Evolutionary conservation across 2,329 filamentous ascomycete species (phyloP), one percentile per base, ranked within the genome.

Genomic region (Penicillium capsulatum): DNA sequence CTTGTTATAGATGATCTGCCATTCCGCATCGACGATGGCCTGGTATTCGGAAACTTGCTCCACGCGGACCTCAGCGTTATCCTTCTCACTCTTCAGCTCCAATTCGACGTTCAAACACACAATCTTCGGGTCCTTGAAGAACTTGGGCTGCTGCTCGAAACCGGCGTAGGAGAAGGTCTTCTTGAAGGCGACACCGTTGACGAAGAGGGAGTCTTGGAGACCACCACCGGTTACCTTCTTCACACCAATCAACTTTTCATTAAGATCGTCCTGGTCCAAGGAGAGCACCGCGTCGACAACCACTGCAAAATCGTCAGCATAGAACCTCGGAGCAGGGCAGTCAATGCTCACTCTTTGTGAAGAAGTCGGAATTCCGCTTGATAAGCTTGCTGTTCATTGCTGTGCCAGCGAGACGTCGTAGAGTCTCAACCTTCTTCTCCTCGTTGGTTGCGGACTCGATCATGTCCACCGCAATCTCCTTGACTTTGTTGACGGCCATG

Each of bases 361-460:
- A 98, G 70, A 97, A 98, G 3, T 81, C 80, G 20, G 92, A 86
- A 72, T 98, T 97, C 60, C 91, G 80, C 79, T 97, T 94, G 65
- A 98, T 97, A 57, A 98, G 76, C 76, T 98, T 98, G 79, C 90
- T 96, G 68, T 90, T 97, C 92, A 98, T 98, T 55, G 92, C 92
- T 17, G 92, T 98, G 24, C 80, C 88, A 19, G 92, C 92, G 56
- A 98, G 75, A 71, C 95, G 94, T 65, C 75, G 71, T 45, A 98
- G 77, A 29, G 90, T 97, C 57, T 96, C 90, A 55, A 86, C 81
- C 69, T 84, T 85, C 72, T 91, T 94, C 48, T 79, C 80, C 68
- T 94, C 88, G 69, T 86, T 91, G 44, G 76, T 79, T 65, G 81
- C 79, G 39, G 88, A 90, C 69, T 82, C 82, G 31, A 65, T 59